These are phyloP conservation scores for Salix udensis DNA, from an alignment of 345 rosid genomes.

Conservation along the genomic window DNA sequence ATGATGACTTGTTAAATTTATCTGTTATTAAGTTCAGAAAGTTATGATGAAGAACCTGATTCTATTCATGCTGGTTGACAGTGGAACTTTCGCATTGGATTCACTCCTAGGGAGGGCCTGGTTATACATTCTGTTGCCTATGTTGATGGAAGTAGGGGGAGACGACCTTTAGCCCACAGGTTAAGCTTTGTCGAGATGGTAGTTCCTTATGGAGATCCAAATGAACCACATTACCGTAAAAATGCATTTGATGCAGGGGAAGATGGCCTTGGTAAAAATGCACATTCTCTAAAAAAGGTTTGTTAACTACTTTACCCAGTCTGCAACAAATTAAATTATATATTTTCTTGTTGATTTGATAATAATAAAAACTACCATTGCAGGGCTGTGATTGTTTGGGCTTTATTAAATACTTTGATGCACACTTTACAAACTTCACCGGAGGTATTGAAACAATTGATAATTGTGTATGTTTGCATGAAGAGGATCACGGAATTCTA, in stretches of 20 bases:
- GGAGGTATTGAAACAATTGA: conserved; percentile 91
- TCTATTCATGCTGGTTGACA: conserved; percentile 35
- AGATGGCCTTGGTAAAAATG: conserved; percentile 93
- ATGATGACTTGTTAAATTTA: background rate
- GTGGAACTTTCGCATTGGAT: conserved; percentile 96
- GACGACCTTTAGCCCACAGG: conserved; percentile 87
- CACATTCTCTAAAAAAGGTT: conserved; percentile 94
- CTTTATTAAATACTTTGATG: conserved; percentile 80
- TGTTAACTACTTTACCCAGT: background rate
- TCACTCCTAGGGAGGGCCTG: conserved; percentile 88
- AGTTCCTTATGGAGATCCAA: conserved; percentile 95
- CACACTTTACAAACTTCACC: conserved; percentile 80
- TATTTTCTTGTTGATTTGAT: background rate
- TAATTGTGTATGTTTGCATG: conserved; percentile 87
- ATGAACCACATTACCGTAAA: conserved; percentile 87
- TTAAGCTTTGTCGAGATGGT: conserved; percentile 95
- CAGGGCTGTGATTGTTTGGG: conserved; percentile 95
- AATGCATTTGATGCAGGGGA: conserved; percentile 98
- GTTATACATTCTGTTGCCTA: conserved; percentile 89
- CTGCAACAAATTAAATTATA: background rate
- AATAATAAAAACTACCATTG: conserved; percentile 5
- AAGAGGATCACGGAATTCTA: conserved; percentile 86
- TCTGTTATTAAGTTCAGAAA: conserved; percentile 7
- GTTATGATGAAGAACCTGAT: conserved; percentile 13
- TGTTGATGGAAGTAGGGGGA: conserved; percentile 82